Evolutionary conservation across 805 yeast species (phyloP), one percentile per base, ranked within the genome.

Genomic region (Yamadazyma sp.): DNA sequence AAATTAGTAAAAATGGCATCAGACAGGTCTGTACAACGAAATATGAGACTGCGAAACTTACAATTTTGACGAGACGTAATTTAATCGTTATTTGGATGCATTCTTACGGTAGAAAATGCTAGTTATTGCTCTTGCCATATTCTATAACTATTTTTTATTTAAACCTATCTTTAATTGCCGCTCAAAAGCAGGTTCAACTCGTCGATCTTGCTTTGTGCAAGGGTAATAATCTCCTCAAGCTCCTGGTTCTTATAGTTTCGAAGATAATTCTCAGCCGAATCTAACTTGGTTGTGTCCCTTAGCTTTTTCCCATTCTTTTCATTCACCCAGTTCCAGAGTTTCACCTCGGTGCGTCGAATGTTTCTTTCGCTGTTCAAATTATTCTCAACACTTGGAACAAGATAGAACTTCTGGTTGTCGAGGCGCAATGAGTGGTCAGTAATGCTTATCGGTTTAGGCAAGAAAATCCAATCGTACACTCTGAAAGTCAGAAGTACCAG

Each of bases 281-380:
- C 33, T n/a, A 12, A 12, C 10, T 25, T 25, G 7, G n/a, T n/a
- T n/a, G n/a, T n/a, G n/a, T n/a, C n/a, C n/a, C n/a, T n/a, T 13
- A 30, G 25, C 16, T 23, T 35, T 1, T 35, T 15, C 16, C 35
- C 35, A 7, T 35, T 32, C 22, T 29, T 39, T 21, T 56, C 56
- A 20, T 63, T 61, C 37, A 85, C 68, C 95, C 95, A 85, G 31
- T 77, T 71, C 93, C 93, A 85, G 29, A 85, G 53, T 16, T 72
- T 71, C 12, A 71, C 66, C 57, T 85, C 89, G 42, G 78, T 75
- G 38, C 68, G 65, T 42, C 64, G 49, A 13, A 59, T 49, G 44
- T 61, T 40, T 42, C 62, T 35, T 26, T 45, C 39, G 31, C 49
- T 35, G 28, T 50, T 40, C 25, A 64, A 56, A 20, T 58, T 54